Evolutionary conservation across 345 rosid species (phyloP).

Genomic region (Geranium rotundifolium): DNA sequence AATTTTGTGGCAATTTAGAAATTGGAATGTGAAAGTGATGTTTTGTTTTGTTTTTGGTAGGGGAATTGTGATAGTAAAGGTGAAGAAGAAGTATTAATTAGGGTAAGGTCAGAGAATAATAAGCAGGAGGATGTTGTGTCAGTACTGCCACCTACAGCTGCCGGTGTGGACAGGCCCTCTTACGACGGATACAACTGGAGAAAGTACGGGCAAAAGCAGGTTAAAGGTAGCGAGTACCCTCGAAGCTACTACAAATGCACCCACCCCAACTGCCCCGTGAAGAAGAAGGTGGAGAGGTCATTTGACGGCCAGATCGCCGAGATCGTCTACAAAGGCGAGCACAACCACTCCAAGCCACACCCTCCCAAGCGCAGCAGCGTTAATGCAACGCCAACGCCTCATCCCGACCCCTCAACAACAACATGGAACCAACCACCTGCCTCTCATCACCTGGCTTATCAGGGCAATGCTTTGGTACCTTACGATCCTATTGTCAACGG

Average conservation of each 20-base stretch:
- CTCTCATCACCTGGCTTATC: conserved; percentile 13
- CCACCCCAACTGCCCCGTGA: conserved; percentile 54
- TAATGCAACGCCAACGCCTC: too few species aligned
- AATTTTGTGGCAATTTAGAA: too few species aligned
- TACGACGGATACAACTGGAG: conserved; percentile 60
- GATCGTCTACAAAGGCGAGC: conserved; percentile 78
- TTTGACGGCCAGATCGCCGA: conserved; percentile 70
- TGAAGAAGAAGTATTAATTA: too few species aligned
- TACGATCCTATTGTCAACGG: conserved; percentile 22
- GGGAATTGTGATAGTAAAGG: too few species aligned
- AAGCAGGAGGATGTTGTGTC: conserved; percentile 35
- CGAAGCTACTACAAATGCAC: conserved; percentile 81
- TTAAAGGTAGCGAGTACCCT: conserved; percentile 73
- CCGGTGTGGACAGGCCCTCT: conserved; percentile 44
- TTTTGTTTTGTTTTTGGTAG: too few species aligned
- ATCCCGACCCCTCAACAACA: too few species aligned
- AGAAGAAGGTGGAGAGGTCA: conserved; percentile 76
- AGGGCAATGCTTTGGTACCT: conserved; percentile 13
- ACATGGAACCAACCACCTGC: too few species aligned
- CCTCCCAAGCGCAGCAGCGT: conserved; percentile 52
- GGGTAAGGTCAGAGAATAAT: too few species aligned
- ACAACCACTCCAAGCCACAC: conserved; percentile 61
- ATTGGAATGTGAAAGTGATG: too few species aligned
- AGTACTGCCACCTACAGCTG: conserved; percentile 9
- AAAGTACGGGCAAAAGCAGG: conserved; percentile 83